phyloP scores from a whole-genome alignment of 2,329 filamentous ascomycete genomes.

The Alternaria sp. region DNA sequence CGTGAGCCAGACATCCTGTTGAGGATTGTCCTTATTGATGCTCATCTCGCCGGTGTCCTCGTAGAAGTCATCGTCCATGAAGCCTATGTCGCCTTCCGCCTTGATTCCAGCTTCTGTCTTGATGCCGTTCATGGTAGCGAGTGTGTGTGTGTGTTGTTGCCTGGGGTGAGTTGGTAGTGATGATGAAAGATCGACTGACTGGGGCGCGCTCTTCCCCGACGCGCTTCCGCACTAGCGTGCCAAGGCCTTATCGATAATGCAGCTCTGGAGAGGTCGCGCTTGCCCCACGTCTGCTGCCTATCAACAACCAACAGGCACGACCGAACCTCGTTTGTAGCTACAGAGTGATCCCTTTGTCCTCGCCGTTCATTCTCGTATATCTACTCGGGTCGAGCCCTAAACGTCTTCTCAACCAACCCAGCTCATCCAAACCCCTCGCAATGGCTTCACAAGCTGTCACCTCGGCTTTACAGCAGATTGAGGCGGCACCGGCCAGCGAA shows the following conservation, averaged over 20 bases:
- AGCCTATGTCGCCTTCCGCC: conserved; percentile 47
- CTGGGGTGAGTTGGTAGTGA: neutral
- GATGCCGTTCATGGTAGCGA: conserved; percentile 47
- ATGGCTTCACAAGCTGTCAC: conserved; percentile 60
- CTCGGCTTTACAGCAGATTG: conserved; percentile 57
- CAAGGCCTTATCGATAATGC: conserved; percentile 28
- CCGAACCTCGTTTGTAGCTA: neutral
- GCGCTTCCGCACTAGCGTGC: conserved; percentile 24
- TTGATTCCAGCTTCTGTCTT: conserved; percentile 48
- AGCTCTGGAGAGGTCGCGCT: conserved; percentile 1
- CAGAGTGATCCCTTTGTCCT: neutral
- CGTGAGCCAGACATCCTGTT: conserved; percentile 46
- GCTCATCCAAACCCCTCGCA: conserved; percentile 7
- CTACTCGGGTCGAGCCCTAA: neutral
- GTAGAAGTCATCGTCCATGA: conserved; percentile 51
- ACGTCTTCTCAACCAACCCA: neutral
- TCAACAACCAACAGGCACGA: neutral
- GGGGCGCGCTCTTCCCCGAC: conserved; percentile 14
- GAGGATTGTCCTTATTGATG: conserved; percentile 35
- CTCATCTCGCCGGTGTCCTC: conserved; percentile 53
- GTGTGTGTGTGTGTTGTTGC: neutral
- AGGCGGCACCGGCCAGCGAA: conserved; percentile 54
- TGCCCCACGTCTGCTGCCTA: conserved; percentile 19
- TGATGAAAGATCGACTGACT: conserved; percentile 13
- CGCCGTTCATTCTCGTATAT: neutral